phyloP scores from a whole-genome alignment of 257 asterid genomes.

The Gardenia jasminoides region DNA sequence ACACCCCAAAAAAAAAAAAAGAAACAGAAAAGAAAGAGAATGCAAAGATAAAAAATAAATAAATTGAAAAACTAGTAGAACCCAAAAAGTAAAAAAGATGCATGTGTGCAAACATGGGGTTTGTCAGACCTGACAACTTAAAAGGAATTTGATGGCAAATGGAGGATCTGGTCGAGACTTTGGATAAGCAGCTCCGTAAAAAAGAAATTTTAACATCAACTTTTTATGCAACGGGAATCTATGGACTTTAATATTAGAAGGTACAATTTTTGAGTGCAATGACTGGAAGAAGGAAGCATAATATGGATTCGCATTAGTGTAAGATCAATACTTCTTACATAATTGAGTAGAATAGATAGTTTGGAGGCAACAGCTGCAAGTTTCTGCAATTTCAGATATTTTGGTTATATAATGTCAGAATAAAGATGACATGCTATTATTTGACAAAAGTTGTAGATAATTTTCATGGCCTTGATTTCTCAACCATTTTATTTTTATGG shows the following conservation, averaged over 20 bases:
- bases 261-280: background rate
- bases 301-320: background rate
- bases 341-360: background rate
- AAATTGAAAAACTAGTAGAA: background rate
- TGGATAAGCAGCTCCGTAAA: background rate
- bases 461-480: conserved; percentile 11
- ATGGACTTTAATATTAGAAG: background rate
- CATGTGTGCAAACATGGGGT: background rate
- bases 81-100: background rate
- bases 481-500: conserved; percentile 8
- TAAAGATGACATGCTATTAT: background rate
- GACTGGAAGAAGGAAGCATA: background rate
- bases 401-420: background rate
- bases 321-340: background rate
- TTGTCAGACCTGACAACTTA: background rate
- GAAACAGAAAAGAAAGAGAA: too few species aligned
- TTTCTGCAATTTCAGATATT: background rate
- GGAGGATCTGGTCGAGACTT: background rate
- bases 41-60: background rate
- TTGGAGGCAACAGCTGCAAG: background rate
- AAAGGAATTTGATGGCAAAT: background rate
- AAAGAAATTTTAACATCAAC: background rate
- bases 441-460: conserved; percentile 1
- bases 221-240: background rate
- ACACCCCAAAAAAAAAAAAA: too few species aligned